Conservation (phyloP, 2,329 filamentous ascomycete genomes). For the Metarhizium brunneum region DNA sequence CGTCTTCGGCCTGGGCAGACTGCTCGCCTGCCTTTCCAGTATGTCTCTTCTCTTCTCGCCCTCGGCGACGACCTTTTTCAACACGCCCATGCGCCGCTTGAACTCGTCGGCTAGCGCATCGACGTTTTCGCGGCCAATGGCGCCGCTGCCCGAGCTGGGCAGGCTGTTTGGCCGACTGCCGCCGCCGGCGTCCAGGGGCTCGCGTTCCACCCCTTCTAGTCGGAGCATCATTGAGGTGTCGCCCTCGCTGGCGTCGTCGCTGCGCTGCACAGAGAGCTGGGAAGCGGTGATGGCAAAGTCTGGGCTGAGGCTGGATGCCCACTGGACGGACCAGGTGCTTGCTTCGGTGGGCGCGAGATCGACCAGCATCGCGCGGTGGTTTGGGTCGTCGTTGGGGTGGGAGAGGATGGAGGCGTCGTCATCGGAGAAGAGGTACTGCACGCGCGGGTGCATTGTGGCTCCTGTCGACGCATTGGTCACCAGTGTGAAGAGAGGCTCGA, state of each 20-base stretch:
- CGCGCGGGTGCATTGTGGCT: constrained; percentile 71
- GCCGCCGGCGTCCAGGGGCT: constrained; percentile 17
- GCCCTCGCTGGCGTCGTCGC: constrained; percentile 17
- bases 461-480: constrained; percentile 66
- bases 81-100: constrained; percentile 43
- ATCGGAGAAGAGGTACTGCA: constrained; percentile 90
- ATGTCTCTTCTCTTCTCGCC: constrained; percentile 33
- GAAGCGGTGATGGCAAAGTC: constrained; percentile 57
- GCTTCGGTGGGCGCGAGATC: constrained; percentile 34
- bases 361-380: constrained; percentile 44
- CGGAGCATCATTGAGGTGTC: constrained; percentile 21
- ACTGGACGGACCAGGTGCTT: constrained; percentile 45
- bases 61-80: constrained; percentile 46
- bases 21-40: constrained; percentile 5
- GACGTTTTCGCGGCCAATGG: constrained; percentile 36
- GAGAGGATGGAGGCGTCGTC: constrained; percentile 76
- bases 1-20: background rate
- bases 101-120: constrained; percentile 46
- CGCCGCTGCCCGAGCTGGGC: constrained; percentile 20
- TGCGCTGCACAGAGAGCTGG: constrained; percentile 31
- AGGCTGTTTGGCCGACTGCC: constrained; percentile 13
- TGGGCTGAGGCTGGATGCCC: constrained; percentile 62
- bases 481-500: constrained; percentile 78
- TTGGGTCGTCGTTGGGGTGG: constrained; percentile 37
- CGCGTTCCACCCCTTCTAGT: constrained; percentile 29